Evolutionary conservation across 176 grass and related monocot species (phyloP).

Genomic region (Elaeis guineensis): DNA sequence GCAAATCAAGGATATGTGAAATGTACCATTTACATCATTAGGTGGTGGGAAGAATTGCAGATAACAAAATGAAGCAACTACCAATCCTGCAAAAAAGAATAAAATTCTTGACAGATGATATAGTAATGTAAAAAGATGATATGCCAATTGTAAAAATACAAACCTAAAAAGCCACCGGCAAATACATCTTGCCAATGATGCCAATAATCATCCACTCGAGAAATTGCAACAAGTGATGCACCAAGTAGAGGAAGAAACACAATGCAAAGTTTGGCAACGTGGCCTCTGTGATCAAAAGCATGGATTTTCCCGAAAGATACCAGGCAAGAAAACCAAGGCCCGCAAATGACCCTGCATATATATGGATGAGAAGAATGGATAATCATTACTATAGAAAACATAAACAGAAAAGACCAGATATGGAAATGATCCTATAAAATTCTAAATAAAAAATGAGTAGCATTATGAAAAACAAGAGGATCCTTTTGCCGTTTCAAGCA

Average conservation of each 20-base stretch:
- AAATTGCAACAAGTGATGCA: conserved; percentile 6
- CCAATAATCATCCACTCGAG: conserved; percentile 20
- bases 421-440: too few relatives aligned
- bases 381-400: too few relatives aligned
- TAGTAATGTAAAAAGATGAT: too few relatives aligned
- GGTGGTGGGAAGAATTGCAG: conserved; percentile 11
- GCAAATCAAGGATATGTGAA: too few relatives aligned
- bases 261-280: conserved; percentile 19
- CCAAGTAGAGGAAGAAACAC: conserved; percentile 13
- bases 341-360: conserved; percentile 3
- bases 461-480: too few relatives aligned
- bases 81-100: neutral
- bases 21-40: too few relatives aligned
- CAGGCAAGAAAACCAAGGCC: conserved; percentile 13
- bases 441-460: too few relatives aligned
- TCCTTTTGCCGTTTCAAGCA: too few relatives aligned
- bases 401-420: too few relatives aligned
- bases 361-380: neutral
- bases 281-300: conserved; percentile 9
- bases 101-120: neutral
- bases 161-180: conserved; percentile 13
- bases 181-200: conserved; percentile 19
- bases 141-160: neutral
- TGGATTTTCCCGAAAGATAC: conserved; percentile 15
- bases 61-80: conserved; percentile 19